A percentile compares a stretch with the other conserved stretches of the same genome.
Evolutionary conservation across 1,284 basidiomycete genomes (phyloP).

Genomic region (Rhodofomes roseus): DNA sequence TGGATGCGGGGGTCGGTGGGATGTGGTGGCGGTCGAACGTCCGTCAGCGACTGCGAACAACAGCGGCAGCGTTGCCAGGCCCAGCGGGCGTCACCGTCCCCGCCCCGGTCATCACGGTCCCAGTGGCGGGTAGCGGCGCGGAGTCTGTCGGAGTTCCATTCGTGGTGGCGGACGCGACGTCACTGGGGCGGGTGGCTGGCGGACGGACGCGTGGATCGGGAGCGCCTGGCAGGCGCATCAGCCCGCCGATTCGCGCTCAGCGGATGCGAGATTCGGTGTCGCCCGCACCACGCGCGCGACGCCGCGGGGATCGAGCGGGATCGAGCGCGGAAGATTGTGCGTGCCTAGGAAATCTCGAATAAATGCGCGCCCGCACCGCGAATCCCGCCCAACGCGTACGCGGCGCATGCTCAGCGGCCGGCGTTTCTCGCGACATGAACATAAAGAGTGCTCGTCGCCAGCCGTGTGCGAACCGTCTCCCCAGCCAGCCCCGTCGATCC

Average conservation of each 20-base stretch:
- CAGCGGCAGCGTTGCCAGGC: not conserved
- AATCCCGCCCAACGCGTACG: not conserved
- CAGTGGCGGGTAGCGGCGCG: conserved; percentile 1
- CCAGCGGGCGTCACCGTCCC: not conserved
- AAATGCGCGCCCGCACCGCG: not conserved
- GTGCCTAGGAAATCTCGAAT: not conserved
- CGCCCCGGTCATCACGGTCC: not conserved
- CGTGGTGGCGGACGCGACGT: not conserved
- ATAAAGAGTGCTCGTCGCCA: not conserved
- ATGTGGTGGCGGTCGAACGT: not conserved
- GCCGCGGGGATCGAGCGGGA: conserved; percentile 2
- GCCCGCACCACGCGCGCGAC: not conserved
- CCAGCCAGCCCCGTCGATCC: not conserved
- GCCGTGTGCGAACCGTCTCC: not conserved
- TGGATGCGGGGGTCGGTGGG: not conserved
- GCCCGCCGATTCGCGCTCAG: conserved; percentile 18
- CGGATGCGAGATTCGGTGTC: not conserved
- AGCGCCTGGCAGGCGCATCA: conserved; percentile 33
- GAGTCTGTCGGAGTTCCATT: conserved; percentile 39
- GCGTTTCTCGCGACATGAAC: not conserved
- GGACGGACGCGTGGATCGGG: not conserved
- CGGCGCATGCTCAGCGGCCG: not conserved
- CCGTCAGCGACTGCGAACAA: not conserved
- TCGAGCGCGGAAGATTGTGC: conserved; percentile 9
- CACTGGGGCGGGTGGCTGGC: not conserved